Base-by-base conservation (phyloP, 2,329 filamentous ascomycete genomes). In the Raffaelea arxii region DNA sequence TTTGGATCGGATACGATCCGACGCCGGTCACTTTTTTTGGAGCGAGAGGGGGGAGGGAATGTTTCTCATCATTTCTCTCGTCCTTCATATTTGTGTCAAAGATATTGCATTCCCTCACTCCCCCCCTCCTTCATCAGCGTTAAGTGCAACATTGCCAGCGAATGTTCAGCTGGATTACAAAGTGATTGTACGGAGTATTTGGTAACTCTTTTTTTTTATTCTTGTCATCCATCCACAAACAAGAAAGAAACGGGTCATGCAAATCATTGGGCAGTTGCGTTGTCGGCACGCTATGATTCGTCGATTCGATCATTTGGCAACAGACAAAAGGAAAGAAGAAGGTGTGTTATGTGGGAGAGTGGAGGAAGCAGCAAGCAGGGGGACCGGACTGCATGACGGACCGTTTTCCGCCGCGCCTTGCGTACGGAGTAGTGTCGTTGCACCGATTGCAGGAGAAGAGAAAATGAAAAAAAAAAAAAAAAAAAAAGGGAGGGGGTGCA, bases 201-300 rank as follows among this genome's bases (percentile, higher is more conserved):
- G n/a, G n/a, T n/a, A n/a, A n/a, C n/a, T n/a, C n/a, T n/a, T 37
- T 7, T 37, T 12, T 32, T 40, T 41, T 40, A 21, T 37, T 36
- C 11, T 24, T 36, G 25, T 19, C 24, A 36, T 27, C 27, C 44
- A 22, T 46, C 24, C 25, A 22, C 37, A 27, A 32, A 22, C 9
- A 19, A 43, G 38, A 40, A 36, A 43, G 44, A 46, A 46, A 41
- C 49, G 44, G 44, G 41, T 42, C 25, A 48, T 50, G 50, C 50
- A 52, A 45, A 48, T 48, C 48, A 50, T 51, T 47, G 38, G 46
- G 25, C 43, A 32, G 24, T 25, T 44, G 25, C 30, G 42, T 23
- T 46, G 41, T 37, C 45, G 40, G 18, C 25, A 4, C 16, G 12
- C 16, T 43, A 6, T 50, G 43, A 51, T 51, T 51, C 47, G 47